Base-by-base conservation (phyloP, 805 yeast species). In the Monosporozyma solicola region DNA sequence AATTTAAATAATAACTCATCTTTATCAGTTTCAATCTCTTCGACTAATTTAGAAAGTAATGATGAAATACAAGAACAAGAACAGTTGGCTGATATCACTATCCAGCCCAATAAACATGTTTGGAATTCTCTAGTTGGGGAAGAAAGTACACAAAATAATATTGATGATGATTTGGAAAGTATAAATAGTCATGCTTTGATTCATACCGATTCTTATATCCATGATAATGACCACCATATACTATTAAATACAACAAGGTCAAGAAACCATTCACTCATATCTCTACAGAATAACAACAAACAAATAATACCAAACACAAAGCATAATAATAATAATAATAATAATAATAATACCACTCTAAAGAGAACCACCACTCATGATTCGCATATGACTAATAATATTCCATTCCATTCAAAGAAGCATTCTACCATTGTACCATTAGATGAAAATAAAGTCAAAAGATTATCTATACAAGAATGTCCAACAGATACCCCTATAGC, bases 181-280 rank as follows among this genome's bases (percentile, higher is more conserved):
- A 20, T 13, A 8, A 16, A 33, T 44, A 33, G 6, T 50, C 9
- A 25, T 51, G 59, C 62, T 35, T 53, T 62, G 41, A 51, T 61
- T 27, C 67, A 65, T 20, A 67, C 64, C 16, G 70, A 62, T 5
- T 68, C 74, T 1, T 72, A 70, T 52, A 64, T 71, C 7, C 71
- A 69, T 49, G 74, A 68, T 53, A 35, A 50, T 33, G 22, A 44
- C 33, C 22, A 48, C n/a, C 27, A 35, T 16, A 50, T 50, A 20
- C 20, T 50, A 39, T 55, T 73, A 52, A 72, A 72, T 53, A 71
- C 64, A 47, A 64, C 54, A 53, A 66, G 54, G 47, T 57, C 62
- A 37, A 59, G 66, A 52, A 43, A 43, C 24, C 27, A 24, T 11
- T 43, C 46, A 24, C 46, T 43, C n/a, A 43, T 43, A 43, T 24